phyloP scores from a whole-genome alignment of 2,329 filamentous ascomycete genomes.

The Sarocladium oryzae region DNA sequence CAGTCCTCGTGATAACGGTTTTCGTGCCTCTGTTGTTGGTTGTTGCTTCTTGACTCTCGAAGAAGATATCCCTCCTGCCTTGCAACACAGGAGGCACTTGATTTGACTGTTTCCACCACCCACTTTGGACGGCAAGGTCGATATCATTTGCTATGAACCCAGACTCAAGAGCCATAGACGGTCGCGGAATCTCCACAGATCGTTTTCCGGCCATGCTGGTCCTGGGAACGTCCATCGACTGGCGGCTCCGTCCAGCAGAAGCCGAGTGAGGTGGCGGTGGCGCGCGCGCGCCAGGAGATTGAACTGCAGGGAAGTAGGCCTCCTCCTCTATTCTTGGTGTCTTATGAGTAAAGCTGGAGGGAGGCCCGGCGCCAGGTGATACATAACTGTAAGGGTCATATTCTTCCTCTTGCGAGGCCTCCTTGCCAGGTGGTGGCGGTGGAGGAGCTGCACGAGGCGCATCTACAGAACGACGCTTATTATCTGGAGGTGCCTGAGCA shows the following conservation, averaged over 20 bases:
- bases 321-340: slow-evolving; percentile 40
- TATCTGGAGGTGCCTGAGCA: slow-evolving; percentile 47
- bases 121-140: slow-evolving; percentile 65
- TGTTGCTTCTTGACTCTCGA: slow-evolving; percentile 73
- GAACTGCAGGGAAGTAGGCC: slow-evolving; percentile 37
- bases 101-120: slow-evolving; percentile 85
- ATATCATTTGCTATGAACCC: slow-evolving; percentile 85
- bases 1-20: slow-evolving; percentile 66
- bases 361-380: slow-evolving; percentile 22
- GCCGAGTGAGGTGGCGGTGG: slow-evolving; percentile 31
- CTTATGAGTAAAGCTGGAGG: slow-evolving; percentile 23
- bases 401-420: slow-evolving; percentile 48
- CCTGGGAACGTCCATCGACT: slow-evolving; percentile 30
- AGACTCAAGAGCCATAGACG: slow-evolving; percentile 57
- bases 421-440: slow-evolving; percentile 37
- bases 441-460: slow-evolving; percentile 64
- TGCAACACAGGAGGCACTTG: slow-evolving; percentile 76
- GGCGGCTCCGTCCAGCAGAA: slow-evolving; percentile 20
- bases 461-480: slow-evolving; percentile 60
- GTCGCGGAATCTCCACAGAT: slow-evolving; percentile 71
- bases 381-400: slow-evolving; percentile 63
- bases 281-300: slow-evolving; percentile 40
- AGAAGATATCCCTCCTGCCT: slow-evolving; percentile 73
- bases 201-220: slow-evolving; percentile 37
- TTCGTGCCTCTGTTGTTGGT: slow-evolving; percentile 64